These are phyloP conservation scores for Adiantum capillusveneris DNA, from an alignment of 75 land plant genomes.

Conservation along the genomic window DNA sequence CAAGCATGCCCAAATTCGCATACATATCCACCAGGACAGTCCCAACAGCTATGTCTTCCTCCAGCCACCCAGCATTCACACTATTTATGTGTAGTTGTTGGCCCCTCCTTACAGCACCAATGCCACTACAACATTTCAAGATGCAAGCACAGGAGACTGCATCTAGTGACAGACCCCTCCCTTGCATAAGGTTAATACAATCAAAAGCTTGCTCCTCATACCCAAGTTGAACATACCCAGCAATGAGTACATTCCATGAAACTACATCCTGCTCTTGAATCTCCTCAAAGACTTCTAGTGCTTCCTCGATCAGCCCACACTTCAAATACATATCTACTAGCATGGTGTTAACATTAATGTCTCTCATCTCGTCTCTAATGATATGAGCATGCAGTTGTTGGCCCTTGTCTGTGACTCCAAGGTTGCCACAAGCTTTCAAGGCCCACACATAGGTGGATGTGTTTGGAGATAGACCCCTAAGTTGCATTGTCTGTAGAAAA, in stretches of 20 bases:
- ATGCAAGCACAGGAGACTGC: neutral
- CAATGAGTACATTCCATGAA: constrained; percentile 2
- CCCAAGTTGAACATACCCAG: neutral
- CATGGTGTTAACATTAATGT: neutral
- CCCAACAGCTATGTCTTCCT: constrained; percentile 1
- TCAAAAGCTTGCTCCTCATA: neutral
- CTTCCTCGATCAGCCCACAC: neutral
- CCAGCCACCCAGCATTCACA: constrained; percentile 3
- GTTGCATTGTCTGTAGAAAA: constrained; percentile 2
- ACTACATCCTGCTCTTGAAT: neutral
- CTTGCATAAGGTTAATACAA: constrained; percentile 1
- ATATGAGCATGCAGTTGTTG: neutral
- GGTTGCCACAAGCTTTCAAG: constrained; percentile 14
- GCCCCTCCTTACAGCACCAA: neutral
- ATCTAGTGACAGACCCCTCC: neutral
- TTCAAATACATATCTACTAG: constrained; percentile 7
- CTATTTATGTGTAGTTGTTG: constrained; percentile 3
- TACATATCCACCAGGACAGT: constrained; percentile 14
- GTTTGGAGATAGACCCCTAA: constrained; percentile 6
- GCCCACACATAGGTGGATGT: constrained; percentile 2
- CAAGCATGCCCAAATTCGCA: constrained; percentile 5
- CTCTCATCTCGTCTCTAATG: neutral
- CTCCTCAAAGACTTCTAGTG: neutral
- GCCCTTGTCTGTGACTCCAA: neutral
- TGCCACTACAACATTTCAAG: neutral